Conservation (phyloP, 2,329 filamentous ascomycete species). For the Boeremia lycopersici region DNA sequence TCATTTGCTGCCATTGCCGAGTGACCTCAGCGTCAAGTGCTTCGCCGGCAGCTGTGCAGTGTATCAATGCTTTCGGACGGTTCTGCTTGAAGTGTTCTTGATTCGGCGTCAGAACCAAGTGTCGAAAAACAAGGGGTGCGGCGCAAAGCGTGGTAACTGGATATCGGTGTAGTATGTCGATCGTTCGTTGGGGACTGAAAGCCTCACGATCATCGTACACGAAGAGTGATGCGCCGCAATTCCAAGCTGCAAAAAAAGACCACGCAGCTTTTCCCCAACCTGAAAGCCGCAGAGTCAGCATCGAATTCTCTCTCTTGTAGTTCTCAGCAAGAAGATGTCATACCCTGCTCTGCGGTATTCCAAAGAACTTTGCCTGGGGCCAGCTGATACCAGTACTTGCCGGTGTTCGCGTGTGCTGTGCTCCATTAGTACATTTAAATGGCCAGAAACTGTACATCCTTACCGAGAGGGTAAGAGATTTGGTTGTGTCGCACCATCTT, state of each 20-base stretch:
- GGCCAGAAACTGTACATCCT: neutral
- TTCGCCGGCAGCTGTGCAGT: constrained; percentile 14
- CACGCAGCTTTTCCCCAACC: constrained; percentile 16
- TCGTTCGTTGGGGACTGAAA: constrained; percentile 5
- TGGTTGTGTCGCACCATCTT: constrained; percentile 14
- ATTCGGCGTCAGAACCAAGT: constrained; percentile 1
- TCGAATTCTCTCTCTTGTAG: neutral
- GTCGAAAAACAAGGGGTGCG: constrained; percentile 9
- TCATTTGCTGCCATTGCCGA: constrained; percentile 6
- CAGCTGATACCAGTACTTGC: constrained; percentile 9
- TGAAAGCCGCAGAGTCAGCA: neutral
- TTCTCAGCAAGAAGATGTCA: neutral
- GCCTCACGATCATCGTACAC: constrained; percentile 7
- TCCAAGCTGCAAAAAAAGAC: constrained; percentile 12
- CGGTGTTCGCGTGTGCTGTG: constrained; percentile 6
- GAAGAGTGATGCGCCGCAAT: constrained; percentile 11
- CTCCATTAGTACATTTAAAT: neutral
- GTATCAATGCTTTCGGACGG: constrained; percentile 4
- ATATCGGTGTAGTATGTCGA: constrained; percentile 11
- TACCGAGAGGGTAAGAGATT: constrained; percentile 11
- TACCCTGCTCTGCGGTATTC: constrained; percentile 14
- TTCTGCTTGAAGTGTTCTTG: constrained; percentile 3
- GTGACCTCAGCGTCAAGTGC: constrained; percentile 11
- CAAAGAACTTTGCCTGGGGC: constrained; percentile 9
- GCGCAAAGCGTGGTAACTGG: constrained; percentile 13